Base-by-base conservation (phyloP, 495 filamentous ascomycete species). In the Podospora pseudoanserina region DNA sequence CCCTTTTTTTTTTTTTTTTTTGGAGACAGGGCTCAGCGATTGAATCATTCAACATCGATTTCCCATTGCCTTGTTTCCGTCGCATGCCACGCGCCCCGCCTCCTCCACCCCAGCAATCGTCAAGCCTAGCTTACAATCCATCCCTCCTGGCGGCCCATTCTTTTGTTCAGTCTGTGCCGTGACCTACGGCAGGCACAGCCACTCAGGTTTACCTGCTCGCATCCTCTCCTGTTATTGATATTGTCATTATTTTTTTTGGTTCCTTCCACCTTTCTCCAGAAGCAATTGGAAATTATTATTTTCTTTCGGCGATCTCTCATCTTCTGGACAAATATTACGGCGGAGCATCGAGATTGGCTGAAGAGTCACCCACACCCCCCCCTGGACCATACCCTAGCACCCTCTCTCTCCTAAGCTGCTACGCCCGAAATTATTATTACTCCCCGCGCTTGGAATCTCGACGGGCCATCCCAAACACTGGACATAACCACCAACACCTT, bases 341-440 rank as follows among this genome's bases (percentile, higher is more conserved):
- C 39, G 2, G 39, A 6, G 39, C 9, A 49, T 49, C 39, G 39
- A 49, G 71, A 68, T 66, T 69, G 68, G 67, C 67, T 71, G 73
- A 59, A 66, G 64, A 67, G 64, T 71, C 63, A 67, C 69, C 58
- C 61, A 67, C 68, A 67, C 67, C 60, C 23, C 60, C 23, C 23
- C 59, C 60, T 6, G 39, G 65, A 26, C 66, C 58, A 72, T 64
- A 73, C 72, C 72, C 76, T 70, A 72, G 71, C 39, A 49, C 39
- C 13, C 39, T 7, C 18, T 49, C 39, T 7, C 18, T 32, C 30
- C 30, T 32, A 32, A 58, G 19, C 55, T 58, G 23, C 71, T 67
- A 62, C 65, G 59, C 63, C 73, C 73, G 70, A 78, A 76, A 78
- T 75, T 74, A 77, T 79, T 78, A 73, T 77, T 77, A 73, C 71